Evolutionary conservation across 148 eudicot genomes (phyloP).

Genomic region (Chenopodium formosanum): DNA sequence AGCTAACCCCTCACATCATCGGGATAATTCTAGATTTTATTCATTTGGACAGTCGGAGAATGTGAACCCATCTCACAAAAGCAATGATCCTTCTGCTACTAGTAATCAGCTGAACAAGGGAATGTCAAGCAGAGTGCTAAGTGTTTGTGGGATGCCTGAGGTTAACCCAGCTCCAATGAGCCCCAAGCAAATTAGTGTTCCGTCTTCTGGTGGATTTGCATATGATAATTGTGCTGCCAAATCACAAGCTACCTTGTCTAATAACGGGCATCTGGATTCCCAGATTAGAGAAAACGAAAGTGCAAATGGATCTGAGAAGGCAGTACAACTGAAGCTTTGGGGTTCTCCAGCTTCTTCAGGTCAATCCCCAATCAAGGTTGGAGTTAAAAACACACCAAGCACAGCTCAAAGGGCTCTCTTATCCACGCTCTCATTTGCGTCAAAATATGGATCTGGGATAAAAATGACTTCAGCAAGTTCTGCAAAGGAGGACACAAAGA

Average conservation of each 20-base stretch:
- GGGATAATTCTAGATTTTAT: constrained; percentile 9
- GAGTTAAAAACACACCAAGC: constrained; percentile 22
- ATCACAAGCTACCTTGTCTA: constrained; percentile 6
- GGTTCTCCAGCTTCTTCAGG: constrained; percentile 28
- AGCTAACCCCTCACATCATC: constrained; percentile 6
- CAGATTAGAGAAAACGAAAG: constrained; percentile 22
- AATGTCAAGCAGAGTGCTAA: neutral
- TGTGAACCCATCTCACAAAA: neutral
- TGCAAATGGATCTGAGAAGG: constrained; percentile 18
- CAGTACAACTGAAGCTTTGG: constrained; percentile 1
- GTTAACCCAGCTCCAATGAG: neutral
- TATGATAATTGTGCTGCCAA: constrained; percentile 13
- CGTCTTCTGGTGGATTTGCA: constrained; percentile 7
- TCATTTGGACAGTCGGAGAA: constrained; percentile 5
- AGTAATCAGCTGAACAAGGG: neutral
- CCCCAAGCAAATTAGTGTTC: neutral
- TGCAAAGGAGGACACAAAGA: constrained; percentile 6
- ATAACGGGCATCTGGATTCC: constrained; percentile 14
- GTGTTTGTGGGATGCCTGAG: neutral
- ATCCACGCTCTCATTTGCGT: constrained; percentile 69
- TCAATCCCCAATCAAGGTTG: constrained; percentile 6
- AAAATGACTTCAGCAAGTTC: constrained; percentile 32
- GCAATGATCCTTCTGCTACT: neutral
- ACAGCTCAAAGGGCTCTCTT: constrained; percentile 52
- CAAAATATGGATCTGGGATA: constrained; percentile 45